Conservation (phyloP, 495 filamentous ascomycete species). For the Hypoxylon lenormandii region DNA sequence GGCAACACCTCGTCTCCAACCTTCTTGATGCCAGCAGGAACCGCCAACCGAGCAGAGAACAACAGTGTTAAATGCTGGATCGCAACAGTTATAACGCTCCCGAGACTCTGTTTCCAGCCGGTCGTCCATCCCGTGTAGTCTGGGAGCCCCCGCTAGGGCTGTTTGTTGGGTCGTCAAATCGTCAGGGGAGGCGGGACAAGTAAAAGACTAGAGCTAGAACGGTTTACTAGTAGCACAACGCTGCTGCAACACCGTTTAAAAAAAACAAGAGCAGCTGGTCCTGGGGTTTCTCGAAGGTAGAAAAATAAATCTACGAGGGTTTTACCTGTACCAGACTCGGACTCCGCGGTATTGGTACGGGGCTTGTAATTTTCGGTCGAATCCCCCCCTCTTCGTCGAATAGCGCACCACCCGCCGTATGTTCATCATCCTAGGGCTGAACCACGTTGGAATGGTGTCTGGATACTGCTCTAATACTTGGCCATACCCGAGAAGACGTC, state of each 20-base stretch:
- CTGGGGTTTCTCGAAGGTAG: constrained; percentile 28
- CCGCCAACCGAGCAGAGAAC: constrained; percentile 33
- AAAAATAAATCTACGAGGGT: constrained; percentile 16
- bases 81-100: constrained; percentile 37
- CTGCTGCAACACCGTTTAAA: constrained; percentile 46
- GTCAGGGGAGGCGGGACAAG: constrained; percentile 33
- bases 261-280: constrained; percentile 25
- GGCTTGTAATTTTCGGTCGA: constrained; percentile 32
- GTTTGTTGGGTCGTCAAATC: constrained; percentile 36
- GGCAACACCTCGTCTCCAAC: constrained; percentile 32
- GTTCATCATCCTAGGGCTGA: constrained; percentile 40
- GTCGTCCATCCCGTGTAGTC: constrained; percentile 40
- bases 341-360: constrained; percentile 44
- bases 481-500: constrained; percentile 39
- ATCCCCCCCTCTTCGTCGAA: constrained; percentile 12
- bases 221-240: constrained; percentile 47
- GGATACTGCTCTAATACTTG: constrained; percentile 38
- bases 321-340: constrained; percentile 32
- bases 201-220: constrained; percentile 36
- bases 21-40: constrained; percentile 30
- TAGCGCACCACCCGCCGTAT: constrained; percentile 38
- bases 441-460: constrained; percentile 42
- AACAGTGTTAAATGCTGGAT: constrained; percentile 41
- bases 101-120: constrained; percentile 47
- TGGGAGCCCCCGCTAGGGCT: constrained; percentile 36